Conservation (phyloP, 2,329 filamentous ascomycete species). For the Chaetoscypha palmicola region DNA sequence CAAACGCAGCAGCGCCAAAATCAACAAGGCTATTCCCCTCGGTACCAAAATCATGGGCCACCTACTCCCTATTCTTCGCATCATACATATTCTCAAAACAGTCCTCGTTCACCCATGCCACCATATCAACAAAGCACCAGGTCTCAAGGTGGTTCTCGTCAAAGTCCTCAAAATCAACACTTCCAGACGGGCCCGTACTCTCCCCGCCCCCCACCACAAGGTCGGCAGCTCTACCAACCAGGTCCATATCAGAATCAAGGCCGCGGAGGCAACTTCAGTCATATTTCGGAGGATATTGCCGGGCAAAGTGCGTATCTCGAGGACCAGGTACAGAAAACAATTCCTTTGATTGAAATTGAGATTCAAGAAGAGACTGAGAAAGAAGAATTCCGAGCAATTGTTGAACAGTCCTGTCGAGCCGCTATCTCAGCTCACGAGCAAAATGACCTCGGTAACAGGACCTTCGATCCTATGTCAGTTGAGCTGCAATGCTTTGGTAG, state of each 20-base stretch:
- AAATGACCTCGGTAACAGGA: conserved; percentile 33
- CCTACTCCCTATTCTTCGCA: conserved; percentile 18
- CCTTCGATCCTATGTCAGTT: conserved; percentile 50
- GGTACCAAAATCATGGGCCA: conserved; percentile 13
- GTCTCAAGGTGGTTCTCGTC: conserved; percentile 3
- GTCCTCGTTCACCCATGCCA: conserved; percentile 31
- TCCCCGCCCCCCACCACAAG: conserved; percentile 20
- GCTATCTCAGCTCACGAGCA: conserved; percentile 49
- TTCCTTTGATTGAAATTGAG: conserved; percentile 48
- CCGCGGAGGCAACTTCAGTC: conserved; percentile 10
- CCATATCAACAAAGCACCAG: conserved; percentile 12
- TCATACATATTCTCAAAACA: conserved; percentile 13
- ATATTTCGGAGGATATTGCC: conserved; percentile 38
- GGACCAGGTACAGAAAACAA: conserved; percentile 34
- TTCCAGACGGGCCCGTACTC: conserved; percentile 8
- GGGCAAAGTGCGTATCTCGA: conserved; percentile 45
- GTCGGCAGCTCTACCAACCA: conserved; percentile 29
- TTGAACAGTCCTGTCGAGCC: conserved; percentile 58
- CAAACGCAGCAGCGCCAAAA: conserved; percentile 18
- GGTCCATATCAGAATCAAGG: conserved; percentile 12
- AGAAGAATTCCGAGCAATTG: conserved; percentile 57
- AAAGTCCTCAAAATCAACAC: conserved; percentile 10
- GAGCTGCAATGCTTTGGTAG: conserved; percentile 75
- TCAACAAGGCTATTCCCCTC: conserved; percentile 20
- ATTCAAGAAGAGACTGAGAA: conserved; percentile 59